Percentiles rank a stretch among this genome's conserved stretches.
Evolutionary conservation across 148 eudicot species (phyloP).

Genomic region (Tetragonia tetragonoides): DNA sequence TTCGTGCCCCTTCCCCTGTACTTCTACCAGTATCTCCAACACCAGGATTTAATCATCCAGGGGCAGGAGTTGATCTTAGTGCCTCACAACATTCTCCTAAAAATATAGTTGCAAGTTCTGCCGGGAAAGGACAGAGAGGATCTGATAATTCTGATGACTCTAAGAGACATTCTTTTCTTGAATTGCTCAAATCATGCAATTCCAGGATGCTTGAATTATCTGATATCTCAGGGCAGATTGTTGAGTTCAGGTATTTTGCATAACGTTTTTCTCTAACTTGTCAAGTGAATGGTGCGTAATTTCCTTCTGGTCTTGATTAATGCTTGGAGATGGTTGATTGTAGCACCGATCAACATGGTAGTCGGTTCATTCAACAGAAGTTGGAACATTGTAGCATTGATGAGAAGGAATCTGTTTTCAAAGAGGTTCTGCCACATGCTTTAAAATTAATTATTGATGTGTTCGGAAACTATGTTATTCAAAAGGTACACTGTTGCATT

Average conservation of each 20-base stretch:
- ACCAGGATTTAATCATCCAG: conserved; percentile 22
- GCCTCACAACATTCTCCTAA: conserved; percentile 23
- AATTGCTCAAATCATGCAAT: conserved; percentile 55
- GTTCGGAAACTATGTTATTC: conserved; percentile 81
- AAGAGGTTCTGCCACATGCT: conserved; percentile 68
- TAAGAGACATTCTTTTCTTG: conserved; percentile 44
- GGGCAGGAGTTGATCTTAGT: conserved; percentile 9
- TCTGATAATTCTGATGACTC: conserved; percentile 29
- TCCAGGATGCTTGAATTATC: conserved; percentile 58
- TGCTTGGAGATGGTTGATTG: conserved; percentile 12
- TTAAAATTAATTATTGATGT: conserved; percentile 66
- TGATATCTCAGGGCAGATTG: conserved; percentile 61
- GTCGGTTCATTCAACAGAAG: conserved; percentile 82
- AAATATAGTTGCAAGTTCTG: conserved; percentile 14
- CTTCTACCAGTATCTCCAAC: conserved; percentile 21
- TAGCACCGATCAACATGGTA: conserved; percentile 83
- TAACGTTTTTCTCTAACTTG: neutral
- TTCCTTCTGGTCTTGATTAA: neutral
- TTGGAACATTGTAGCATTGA: conserved; percentile 54
- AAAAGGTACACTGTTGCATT: conserved; percentile 45
- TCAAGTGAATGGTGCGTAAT: neutral
- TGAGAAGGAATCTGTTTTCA: conserved; percentile 67
- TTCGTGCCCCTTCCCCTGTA: conserved; percentile 11
- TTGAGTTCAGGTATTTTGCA: conserved; percentile 56
- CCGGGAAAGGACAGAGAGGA: conserved; percentile 28